These are phyloP conservation scores for Camellia granthamiana DNA, from an alignment of 148 eudicot species.

Conservation along the genomic window DNA sequence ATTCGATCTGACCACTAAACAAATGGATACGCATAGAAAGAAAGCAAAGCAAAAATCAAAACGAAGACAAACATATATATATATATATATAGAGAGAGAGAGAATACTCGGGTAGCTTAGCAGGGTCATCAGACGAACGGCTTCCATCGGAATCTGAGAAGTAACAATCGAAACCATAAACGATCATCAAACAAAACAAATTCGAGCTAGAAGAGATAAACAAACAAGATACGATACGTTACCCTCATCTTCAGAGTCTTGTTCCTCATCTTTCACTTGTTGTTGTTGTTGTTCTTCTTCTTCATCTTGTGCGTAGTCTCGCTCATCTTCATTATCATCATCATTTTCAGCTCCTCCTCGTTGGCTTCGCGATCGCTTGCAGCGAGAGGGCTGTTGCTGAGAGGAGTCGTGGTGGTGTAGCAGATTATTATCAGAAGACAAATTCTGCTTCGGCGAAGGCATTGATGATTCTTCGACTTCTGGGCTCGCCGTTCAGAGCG, in stretches of 20 bases:
- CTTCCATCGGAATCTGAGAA: constrained; percentile 25
- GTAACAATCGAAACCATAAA: constrained; percentile 4
- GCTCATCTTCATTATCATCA: not conserved
- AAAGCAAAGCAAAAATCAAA: constrained; percentile 3
- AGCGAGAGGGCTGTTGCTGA: constrained; percentile 14
- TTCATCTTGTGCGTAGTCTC: not conserved
- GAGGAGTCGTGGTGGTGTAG: not conserved
- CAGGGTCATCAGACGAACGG: constrained; percentile 17
- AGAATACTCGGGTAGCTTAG: constrained; percentile 19
- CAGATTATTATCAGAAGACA: constrained; percentile 15
- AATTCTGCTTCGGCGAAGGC: constrained; percentile 20
- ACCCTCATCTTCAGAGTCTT: constrained; percentile 10
- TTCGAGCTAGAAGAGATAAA: not conserved
- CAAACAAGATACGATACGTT: not conserved
- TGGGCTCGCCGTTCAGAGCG: not conserved
- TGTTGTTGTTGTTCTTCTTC: too few species aligned
- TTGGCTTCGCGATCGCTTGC: constrained; percentile 20
- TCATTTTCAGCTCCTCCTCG: constrained; percentile 4
- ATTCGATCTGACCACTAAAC: too few species aligned
- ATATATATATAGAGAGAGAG: not conserved
- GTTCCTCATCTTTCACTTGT: not conserved
- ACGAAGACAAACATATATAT: not conserved
- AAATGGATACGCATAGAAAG: too few species aligned
- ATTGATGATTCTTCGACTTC: constrained; percentile 4
- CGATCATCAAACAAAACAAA: constrained; percentile 8